A percentile compares a stretch with the other conserved stretches of the same genome.
phyloP scores from a whole-genome alignment of 208 protist species.

The Leishmania turanica region DNA sequence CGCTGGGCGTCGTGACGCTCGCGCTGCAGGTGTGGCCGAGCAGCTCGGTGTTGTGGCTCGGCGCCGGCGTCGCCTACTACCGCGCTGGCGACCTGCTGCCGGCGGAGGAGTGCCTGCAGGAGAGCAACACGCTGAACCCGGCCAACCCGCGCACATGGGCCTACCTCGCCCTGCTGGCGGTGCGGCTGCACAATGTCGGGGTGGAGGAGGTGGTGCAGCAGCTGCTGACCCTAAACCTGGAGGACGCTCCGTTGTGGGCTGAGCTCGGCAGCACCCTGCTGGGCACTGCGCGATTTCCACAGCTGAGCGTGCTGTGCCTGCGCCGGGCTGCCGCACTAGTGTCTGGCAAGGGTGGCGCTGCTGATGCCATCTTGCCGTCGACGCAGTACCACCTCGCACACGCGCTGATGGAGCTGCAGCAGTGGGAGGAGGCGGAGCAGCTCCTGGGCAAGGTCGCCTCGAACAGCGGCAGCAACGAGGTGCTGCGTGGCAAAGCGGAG shows the following conservation, averaged over 20 bases:
- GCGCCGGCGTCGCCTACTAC: slow-evolving; percentile 87
- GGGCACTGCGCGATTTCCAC: slow-evolving; percentile 26
- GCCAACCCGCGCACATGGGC: slow-evolving; percentile 88
- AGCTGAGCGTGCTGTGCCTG: slow-evolving; percentile 58
- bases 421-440: slow-evolving; percentile 53
- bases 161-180: slow-evolving; percentile 70
- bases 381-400: slow-evolving; percentile 72
- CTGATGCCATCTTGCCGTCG: slow-evolving; percentile 22
- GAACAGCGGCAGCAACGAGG: slow-evolving; percentile 44
- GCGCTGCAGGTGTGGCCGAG: slow-evolving; percentile 72
- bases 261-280: slow-evolving; percentile 82
- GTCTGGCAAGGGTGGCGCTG: not conserved
- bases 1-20: slow-evolving; percentile 73
- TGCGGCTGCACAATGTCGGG: slow-evolving; percentile 45
- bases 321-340: slow-evolving; percentile 46
- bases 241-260: slow-evolving; percentile 61
- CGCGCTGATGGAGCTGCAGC: slow-evolving; percentile 44
- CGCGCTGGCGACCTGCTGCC: slow-evolving; percentile 54
- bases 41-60: slow-evolving; percentile 86
- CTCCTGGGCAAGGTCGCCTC: slow-evolving; percentile 50
- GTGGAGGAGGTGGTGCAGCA: slow-evolving; percentile 71
- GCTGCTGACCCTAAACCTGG: slow-evolving; percentile 57
- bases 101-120: slow-evolving; percentile 88
- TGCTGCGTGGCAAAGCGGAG: slow-evolving; percentile 71
- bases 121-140: slow-evolving; percentile 88